phyloP scores from a whole-genome alignment of 2,329 filamentous ascomycete genomes.

The Neofusicoccum sp. region DNA sequence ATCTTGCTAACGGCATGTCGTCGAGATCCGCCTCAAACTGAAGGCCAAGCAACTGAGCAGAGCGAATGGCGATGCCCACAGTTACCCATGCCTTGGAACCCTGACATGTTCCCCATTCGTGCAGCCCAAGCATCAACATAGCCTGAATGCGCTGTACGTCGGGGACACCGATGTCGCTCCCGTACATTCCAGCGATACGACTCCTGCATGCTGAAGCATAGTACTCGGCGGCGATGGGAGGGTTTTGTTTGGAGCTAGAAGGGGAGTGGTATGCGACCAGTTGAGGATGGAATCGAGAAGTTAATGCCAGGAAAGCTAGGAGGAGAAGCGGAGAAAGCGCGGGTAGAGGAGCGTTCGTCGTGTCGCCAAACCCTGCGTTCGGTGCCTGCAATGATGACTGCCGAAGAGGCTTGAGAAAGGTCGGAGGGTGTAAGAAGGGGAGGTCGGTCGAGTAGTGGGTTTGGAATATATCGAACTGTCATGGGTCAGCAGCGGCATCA shows the following conservation, averaged over 20 bases:
- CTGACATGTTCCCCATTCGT: constrained; percentile 67
- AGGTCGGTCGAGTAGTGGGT: constrained; percentile 71
- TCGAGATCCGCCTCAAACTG: constrained; percentile 30
- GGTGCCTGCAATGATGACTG: constrained; percentile 24
- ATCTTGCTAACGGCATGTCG: constrained; percentile 31
- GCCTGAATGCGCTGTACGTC: constrained; percentile 66
- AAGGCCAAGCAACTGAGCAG: constrained; percentile 49
- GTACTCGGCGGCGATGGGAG: constrained; percentile 60
- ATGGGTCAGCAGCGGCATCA: constrained; percentile 21
- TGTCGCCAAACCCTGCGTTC: constrained; percentile 31
- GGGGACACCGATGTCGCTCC: constrained; percentile 49
- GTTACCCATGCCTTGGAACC: constrained; percentile 65
- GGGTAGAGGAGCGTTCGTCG: constrained; percentile 30
- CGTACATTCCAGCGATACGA: constrained; percentile 50
- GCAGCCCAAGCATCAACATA: constrained; percentile 67
- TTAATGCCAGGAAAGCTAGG: constrained; percentile 66
- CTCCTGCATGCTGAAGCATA: constrained; percentile 60
- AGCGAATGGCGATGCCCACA: constrained; percentile 58
- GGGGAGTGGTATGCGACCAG: constrained; percentile 56
- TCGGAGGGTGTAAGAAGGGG: constrained; percentile 67
- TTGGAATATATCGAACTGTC: constrained; percentile 63
- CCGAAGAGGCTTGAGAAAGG: constrained; percentile 53
- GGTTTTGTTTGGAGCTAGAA: constrained; percentile 52
- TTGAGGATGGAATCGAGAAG: constrained; percentile 64
- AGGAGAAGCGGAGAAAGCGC: constrained; percentile 48